Percentiles rank a stretch among this genome's conserved stretches.
Evolutionary conservation across 345 rosid genomes (phyloP).

Genomic region (Lagerstroemia speciosa): DNA sequence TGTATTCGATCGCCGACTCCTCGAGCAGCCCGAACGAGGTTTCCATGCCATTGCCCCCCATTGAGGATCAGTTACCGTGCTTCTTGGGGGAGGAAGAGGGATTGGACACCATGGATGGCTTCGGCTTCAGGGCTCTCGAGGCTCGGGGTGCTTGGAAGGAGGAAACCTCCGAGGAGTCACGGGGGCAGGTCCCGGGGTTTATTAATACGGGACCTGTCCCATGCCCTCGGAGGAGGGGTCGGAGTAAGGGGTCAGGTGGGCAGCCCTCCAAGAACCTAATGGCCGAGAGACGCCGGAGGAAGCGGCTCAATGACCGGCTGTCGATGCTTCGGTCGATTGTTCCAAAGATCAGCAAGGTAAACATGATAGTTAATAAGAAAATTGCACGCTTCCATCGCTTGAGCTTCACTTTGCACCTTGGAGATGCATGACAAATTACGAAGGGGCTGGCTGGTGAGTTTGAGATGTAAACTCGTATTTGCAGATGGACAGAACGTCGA

Average conservation of each 20-base stretch:
- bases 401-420: background rate
- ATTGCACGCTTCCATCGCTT: too few species aligned
- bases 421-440: too few species aligned
- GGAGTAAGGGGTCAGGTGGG: slow-evolving; percentile 21
- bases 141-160: background rate
- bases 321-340: slow-evolving; percentile 39
- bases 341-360: slow-evolving; percentile 42
- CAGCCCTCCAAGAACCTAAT: slow-evolving; percentile 40
- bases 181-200: background rate
- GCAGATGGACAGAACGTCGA: slow-evolving; percentile 45
- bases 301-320: slow-evolving; percentile 38
- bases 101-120: background rate
- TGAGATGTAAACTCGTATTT: background rate
- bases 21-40: background rate
- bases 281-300: slow-evolving; percentile 40
- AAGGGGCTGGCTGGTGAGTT: background rate
- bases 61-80: background rate
- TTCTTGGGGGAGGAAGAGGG: background rate
- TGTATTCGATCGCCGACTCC: background rate
- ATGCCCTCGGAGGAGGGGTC: slow-evolving; percentile 3
- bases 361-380: too few species aligned
- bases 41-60: background rate
- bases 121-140: background rate
- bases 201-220: background rate
- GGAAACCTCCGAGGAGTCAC: background rate